These are phyloP conservation scores for Penicillium olsonii DNA, from an alignment of 2,329 filamentous ascomycete species.

Conservation along the genomic window DNA sequence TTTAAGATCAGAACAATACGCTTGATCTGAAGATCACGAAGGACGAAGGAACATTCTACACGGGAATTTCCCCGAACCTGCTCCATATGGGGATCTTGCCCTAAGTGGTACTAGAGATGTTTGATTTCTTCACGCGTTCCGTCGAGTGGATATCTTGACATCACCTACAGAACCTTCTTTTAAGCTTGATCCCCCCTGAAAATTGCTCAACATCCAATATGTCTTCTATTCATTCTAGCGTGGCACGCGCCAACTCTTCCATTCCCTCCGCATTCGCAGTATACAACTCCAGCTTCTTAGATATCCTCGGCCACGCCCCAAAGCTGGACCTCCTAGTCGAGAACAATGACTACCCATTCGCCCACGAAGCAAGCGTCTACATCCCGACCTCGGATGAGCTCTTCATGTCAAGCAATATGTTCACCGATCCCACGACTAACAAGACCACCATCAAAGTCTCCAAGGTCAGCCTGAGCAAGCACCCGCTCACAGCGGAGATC, in stretches of 20 bases:
- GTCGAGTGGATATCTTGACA: neutral
- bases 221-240: neutral
- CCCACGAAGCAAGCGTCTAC: conserved; percentile 52
- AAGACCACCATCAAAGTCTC: conserved; percentile 21
- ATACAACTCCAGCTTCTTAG: conserved; percentile 22
- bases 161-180: neutral
- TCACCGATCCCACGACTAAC: conserved; percentile 20
- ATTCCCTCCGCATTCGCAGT: conserved; percentile 27
- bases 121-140: neutral
- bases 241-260: conserved; percentile 4
- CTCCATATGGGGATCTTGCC: neutral
- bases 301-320: conserved; percentile 41
- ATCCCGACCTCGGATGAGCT: conserved; percentile 36
- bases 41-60: neutral
- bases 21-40: neutral
- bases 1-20: neutral
- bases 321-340: conserved; percentile 42
- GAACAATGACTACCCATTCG: conserved; percentile 47
- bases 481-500: conserved; percentile 32
- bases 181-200: neutral
- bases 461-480: conserved; percentile 15
- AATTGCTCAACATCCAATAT: neutral
- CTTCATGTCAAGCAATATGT: conserved; percentile 45
- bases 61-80: neutral
- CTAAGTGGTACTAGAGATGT: neutral